Percentiles rank a stretch among this genome's conserved stretches.
Evolutionary conservation across 139 green algal genomes (phyloP).

Genomic region (Haematococcus lacustris): DNA sequence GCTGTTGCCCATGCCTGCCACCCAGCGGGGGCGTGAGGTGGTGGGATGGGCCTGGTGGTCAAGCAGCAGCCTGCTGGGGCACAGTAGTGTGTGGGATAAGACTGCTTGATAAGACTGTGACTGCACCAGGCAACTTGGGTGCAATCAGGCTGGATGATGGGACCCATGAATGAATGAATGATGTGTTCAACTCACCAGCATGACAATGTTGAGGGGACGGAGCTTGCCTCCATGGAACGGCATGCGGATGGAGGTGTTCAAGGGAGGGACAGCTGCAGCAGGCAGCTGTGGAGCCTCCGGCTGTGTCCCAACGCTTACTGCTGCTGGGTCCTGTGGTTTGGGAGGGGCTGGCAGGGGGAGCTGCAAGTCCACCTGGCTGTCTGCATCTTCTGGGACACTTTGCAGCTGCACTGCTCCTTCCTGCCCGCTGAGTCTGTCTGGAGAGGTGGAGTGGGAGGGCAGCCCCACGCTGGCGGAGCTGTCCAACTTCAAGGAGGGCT

Average conservation of each 20-base stretch:
- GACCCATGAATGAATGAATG: no score
- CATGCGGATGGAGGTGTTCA: conserved; percentile 1
- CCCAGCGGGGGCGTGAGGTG: background rate
- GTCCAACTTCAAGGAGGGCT: no score
- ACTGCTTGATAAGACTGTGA: background rate
- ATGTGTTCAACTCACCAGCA: no score
- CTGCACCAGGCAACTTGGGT: background rate
- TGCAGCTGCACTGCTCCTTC: background rate
- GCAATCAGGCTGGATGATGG: background rate
- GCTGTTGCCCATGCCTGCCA: no score
- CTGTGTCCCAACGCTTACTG: background rate
- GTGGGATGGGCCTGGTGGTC: background rate
- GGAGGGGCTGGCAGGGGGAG: background rate
- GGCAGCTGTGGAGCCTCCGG: no score
- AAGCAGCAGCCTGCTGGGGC: background rate
- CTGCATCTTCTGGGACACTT: background rate
- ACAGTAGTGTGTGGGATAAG: background rate
- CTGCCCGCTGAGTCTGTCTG: background rate
- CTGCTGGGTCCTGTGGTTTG: background rate
- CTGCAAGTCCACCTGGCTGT: background rate
- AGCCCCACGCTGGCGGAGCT: no score
- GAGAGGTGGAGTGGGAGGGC: no score
- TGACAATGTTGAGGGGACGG: conserved; percentile 33
- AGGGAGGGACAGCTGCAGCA: no score
- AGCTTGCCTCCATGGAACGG: conserved; percentile 4